Percentiles rank a stretch among this genome's conserved stretches.
Conservation (phyloP, 495 filamentous ascomycete species). For the Talaromyces thailandensis region DNA sequence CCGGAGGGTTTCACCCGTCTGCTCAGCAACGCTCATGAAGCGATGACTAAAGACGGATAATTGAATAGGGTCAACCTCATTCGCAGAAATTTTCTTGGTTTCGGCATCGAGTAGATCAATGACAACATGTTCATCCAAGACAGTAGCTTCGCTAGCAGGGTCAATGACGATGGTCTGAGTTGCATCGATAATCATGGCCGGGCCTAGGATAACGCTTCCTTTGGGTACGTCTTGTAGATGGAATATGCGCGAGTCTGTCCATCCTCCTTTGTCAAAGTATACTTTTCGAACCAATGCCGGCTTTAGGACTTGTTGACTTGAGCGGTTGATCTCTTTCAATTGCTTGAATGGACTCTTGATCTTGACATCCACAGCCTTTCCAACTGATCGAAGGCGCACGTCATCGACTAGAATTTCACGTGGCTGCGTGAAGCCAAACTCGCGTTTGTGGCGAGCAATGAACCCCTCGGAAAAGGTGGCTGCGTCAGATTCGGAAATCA, state of each 20-base stretch:
- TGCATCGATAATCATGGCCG: slow-evolving; percentile 86
- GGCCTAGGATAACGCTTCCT: slow-evolving; percentile 71
- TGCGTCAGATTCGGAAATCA: slow-evolving; percentile 35
- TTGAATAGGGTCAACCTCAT: slow-evolving; percentile 69
- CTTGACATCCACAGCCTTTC: slow-evolving; percentile 30
- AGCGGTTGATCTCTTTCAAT: slow-evolving; percentile 19
- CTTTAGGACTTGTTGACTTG: slow-evolving; percentile 14
- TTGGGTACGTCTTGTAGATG: slow-evolving; percentile 68
- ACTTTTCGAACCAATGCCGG: slow-evolving; percentile 27
- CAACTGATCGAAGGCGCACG: slow-evolving; percentile 40
- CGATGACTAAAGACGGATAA: slow-evolving; percentile 92
- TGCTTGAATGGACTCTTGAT: slow-evolving; percentile 33
- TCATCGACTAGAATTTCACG: slow-evolving; percentile 43
- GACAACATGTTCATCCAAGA: slow-evolving; percentile 36
- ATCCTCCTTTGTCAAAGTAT: slow-evolving; percentile 55
- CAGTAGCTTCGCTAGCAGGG: slow-evolving; percentile 53
- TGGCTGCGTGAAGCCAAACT: slow-evolving; percentile 45
- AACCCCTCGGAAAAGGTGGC: slow-evolving; percentile 36
- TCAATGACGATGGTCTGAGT: slow-evolving; percentile 95
- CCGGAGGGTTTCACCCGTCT: slow-evolving; percentile 92
- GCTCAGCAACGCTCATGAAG: slow-evolving; percentile 98
- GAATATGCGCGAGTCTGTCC: slow-evolving; percentile 77
- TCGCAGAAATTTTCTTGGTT: slow-evolving; percentile 42
- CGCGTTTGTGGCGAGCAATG: slow-evolving; percentile 35
- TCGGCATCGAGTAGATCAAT: slow-evolving; percentile 44